Base-by-base conservation (phyloP, 495 filamentous ascomycete genomes). In the Darksidea phi region DNA sequence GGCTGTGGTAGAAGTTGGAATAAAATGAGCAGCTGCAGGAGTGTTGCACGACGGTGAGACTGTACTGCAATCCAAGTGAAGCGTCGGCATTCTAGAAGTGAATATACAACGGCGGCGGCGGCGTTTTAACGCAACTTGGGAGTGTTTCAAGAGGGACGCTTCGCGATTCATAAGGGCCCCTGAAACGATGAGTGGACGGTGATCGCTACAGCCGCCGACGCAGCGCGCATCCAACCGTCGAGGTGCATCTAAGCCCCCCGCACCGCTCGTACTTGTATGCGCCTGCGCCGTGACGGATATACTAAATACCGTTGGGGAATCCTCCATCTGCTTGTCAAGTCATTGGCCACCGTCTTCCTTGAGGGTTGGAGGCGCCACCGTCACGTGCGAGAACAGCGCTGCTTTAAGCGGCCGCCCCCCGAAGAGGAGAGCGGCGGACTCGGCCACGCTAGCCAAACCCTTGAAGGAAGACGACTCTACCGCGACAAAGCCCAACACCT, bases 121-220 rank as follows among this genome's bases (percentile, higher is more conserved):
- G 37, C 11, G 49, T 45, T 60, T 54, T 47, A 49, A 49, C 48
- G 57, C 57, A 54, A 37, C 58, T 41, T n/a, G 24, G 57, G 20
- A 25, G 59, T 17, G 59, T 62, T 62, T 62, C 59, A 56, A 32
- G 42, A 46, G 17, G 34, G 43, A 15, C 11, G 43, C 46, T 43
- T 56, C 10, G 28, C 28, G 50, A 56, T 17, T 56, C 45, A 62
- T 42, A 15, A 48, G 21, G 43, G 20, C 12, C 20, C 28, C 52
- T 62, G 59, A 62, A 62, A 62, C 59, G 43, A 54, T 11, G 38
- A 36, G 21, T 61, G 18, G 41, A 11, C 7, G 52, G 36, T 21
- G 43, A 55, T 36, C 24, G 42, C 38, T 34, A 18, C 11, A 43
- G 28, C 10, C 43, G 51, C 59, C 32, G 18, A 38, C 8, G 8